Conservation (phyloP, 78 protist species). For the Bodo saltans region DNA sequence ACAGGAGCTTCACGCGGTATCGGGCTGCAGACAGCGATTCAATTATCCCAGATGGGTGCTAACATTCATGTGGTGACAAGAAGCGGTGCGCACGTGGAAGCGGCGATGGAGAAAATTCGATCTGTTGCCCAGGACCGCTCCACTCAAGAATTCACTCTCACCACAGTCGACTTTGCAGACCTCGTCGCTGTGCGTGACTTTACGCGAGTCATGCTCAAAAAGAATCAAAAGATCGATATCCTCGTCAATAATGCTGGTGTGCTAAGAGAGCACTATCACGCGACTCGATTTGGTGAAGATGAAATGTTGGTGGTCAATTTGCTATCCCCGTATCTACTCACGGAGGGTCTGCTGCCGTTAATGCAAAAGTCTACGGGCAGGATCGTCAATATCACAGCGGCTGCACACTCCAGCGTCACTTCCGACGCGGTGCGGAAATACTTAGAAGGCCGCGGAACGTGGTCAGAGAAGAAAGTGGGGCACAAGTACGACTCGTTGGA, state of each 20-base stretch:
- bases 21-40: not conserved
- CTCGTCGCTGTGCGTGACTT: too few species aligned
- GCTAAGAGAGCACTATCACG: not conserved
- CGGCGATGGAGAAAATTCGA: not conserved
- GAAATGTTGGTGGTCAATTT: not conserved
- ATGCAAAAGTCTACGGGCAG: too few species aligned
- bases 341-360: too few species aligned
- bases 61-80: not conserved
- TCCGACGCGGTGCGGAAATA: too few species aligned
- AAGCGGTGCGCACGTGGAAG: not conserved
- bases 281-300: not conserved
- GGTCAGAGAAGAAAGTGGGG: too few species aligned
- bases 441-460: too few species aligned
- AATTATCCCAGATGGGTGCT: not conserved
- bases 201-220: too few species aligned
- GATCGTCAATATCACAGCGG: too few species aligned
- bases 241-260: not conserved
- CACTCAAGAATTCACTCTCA: not conserved
- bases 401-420: too few species aligned
- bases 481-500: too few species aligned
- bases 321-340: not conserved
- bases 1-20: not conserved
- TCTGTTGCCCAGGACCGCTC: not conserved
- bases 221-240: not conserved
- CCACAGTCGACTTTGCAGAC: not conserved